Percentiles rank a stretch among this genome's conserved stretches.
phyloP scores from a whole-genome alignment of 495 filamentous ascomycete genomes.

The Trichoderma virens region DNA sequence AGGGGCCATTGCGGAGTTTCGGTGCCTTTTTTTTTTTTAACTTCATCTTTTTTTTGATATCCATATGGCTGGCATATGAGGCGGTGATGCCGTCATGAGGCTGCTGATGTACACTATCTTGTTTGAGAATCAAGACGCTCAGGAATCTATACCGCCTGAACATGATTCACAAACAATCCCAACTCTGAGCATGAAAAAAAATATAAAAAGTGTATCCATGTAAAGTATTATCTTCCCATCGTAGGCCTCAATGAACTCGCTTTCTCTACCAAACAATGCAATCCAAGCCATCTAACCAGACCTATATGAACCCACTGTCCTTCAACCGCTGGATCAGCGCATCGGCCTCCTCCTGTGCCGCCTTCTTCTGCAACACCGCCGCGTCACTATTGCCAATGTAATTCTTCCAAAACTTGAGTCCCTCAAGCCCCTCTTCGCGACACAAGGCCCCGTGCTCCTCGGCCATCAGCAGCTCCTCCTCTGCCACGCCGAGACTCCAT shows the following conservation, averaged over 20 bases:
- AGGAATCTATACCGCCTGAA: no score
- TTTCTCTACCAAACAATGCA: no score
- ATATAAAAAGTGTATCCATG: no score
- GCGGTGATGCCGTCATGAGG: background rate
- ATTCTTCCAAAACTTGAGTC: constrained; percentile 77
- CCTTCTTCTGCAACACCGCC: constrained; percentile 4
- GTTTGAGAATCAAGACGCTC: no score
- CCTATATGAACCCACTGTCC: constrained; percentile 4
- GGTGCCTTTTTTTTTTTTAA: background rate
- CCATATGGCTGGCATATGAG: background rate
- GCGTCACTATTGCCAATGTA: constrained; percentile 39
- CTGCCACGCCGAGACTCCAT: constrained; percentile 97
- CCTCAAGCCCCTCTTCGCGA: constrained; percentile 77
- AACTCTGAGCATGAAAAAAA: no score
- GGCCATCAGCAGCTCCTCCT: constrained; percentile 95
- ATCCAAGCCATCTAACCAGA: no score
- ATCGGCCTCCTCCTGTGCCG: background rate
- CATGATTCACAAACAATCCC: no score
- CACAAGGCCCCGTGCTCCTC: constrained; percentile 78
- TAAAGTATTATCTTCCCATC: no score
- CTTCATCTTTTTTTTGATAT: background rate
- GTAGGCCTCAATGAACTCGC: no score
- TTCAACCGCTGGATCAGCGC: constrained; percentile 1
- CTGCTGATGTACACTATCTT: no score
- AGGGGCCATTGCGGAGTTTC: background rate